phyloP scores from a whole-genome alignment of 2,329 filamentous ascomycete genomes.

The Cercospora sp. region DNA sequence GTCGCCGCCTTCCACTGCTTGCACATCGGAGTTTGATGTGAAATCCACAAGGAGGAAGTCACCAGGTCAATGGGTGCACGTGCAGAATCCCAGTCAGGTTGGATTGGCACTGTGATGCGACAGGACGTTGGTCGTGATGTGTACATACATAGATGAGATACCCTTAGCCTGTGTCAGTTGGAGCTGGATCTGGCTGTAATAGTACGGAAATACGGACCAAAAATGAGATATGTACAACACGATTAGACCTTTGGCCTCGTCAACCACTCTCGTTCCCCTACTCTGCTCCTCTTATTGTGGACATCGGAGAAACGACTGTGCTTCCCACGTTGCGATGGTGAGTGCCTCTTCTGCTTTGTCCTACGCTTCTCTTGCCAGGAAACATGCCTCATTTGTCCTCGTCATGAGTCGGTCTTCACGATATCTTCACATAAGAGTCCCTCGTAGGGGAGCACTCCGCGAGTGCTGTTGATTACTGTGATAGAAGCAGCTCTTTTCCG shows the following conservation, averaged over 20 bases:
- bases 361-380: no score
- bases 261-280: no score
- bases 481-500: no score
- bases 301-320: no score
- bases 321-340: no score
- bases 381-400: no score
- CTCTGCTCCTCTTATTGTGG: no score
- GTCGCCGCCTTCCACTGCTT: slow-evolving; percentile 23
- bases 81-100: slow-evolving; percentile 21
- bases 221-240: neutral
- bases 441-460: no score
- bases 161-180: slow-evolving; percentile 10
- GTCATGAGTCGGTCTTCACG: no score
- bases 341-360: no score
- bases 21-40: slow-evolving; percentile 18
- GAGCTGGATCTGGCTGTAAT: slow-evolving; percentile 1
- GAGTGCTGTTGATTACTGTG: no score
- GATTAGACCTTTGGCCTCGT: neutral
- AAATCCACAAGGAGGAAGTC: slow-evolving; percentile 12
- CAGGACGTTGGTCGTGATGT: neutral
- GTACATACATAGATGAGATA: slow-evolving; percentile 22
- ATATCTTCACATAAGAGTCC: no score
- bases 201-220: slow-evolving; percentile 1
- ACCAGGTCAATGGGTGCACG: slow-evolving; percentile 5
- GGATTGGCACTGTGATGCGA: slow-evolving; percentile 25